Evolutionary conservation across 805 yeast genomes (phyloP), one percentile per base, ranked within the genome.

Genomic region (Candida broadrunensis): DNA sequence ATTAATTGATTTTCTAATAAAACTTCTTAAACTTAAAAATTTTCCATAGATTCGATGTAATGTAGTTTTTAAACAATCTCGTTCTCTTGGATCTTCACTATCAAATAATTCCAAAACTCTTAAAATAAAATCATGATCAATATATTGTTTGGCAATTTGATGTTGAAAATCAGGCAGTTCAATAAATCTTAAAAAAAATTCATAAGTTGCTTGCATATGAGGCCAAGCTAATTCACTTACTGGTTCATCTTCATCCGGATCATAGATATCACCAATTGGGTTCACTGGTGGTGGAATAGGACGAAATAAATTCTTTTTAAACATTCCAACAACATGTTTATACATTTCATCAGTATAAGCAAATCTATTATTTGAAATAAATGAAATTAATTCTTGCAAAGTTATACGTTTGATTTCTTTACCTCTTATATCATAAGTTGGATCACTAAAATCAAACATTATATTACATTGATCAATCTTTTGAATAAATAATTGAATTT

Each of bases 181-280:
- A 39, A 93, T 83, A 64, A 93, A 91, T 55, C 96, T 73, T 45
- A 93, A 70, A 60, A 93, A 91, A 55, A 93, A 88, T 63, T 93
- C 98, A 67, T 93, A 93, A 24, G 90, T 95, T 33, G 89, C 78
- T 64, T 88, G 95, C 98, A 93, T 93, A 61, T 93, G 99, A 11
- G 98, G 96, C 99, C 99, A 93, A 8, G 97, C 90, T 48, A 91
- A 79, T 61, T 93, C 98, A 53, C 82, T 81, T 29, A 93, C 95
- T 2, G 98, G 98, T 65, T 93, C 99, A 68, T 93, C 99, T 66
- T 93, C 99, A 65, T 93, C 99, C 1, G 99, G 99, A 55, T 93
- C 99, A 63, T 78, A 93, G 30, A 91, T 78, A 49, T 93, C 99
- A 29, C 99, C 99, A 35, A 90, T 78, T 4, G 98, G 98, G 60